Conservation (phyloP, 129 eudicot species). For the Artemisia tridentata region DNA sequence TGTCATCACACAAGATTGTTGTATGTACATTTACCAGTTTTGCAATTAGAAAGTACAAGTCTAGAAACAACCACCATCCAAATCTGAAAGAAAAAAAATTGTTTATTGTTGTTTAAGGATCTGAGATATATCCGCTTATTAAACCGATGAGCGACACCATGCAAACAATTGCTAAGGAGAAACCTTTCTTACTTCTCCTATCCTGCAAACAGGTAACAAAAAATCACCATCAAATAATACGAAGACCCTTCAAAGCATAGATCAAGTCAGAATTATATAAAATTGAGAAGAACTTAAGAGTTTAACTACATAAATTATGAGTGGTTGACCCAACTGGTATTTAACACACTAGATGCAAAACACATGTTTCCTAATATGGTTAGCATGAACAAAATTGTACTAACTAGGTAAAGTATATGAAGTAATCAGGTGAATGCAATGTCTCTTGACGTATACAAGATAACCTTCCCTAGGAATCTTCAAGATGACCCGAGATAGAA, state of each 20-base stretch:
- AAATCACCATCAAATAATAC: not conserved
- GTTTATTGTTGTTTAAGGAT: constrained; percentile 28
- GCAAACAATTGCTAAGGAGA: constrained; percentile 50
- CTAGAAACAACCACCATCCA: constrained; percentile 9
- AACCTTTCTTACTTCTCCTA: constrained; percentile 52
- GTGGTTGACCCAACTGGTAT: too few species aligned
- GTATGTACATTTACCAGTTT: constrained; percentile 11
- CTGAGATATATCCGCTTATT: constrained; percentile 47
- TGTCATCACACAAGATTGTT: not conserved
- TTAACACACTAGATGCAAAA: too few species aligned
- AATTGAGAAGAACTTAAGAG: not conserved
- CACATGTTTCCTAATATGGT: not conserved
- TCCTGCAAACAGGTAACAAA: constrained; percentile 26
- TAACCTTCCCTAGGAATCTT: too few species aligned
- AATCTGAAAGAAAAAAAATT: constrained; percentile 8
- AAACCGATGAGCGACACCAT: constrained; percentile 57
- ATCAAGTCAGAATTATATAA: not conserved
- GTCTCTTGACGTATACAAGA: too few species aligned
- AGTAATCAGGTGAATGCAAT: too few species aligned
- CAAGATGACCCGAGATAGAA: too few species aligned
- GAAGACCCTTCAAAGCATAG: not conserved
- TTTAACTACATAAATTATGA: too few species aligned
- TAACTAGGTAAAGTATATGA: too few species aligned
- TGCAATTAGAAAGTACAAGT: constrained; percentile 12
- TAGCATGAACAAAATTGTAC: not conserved